phyloP scores from a whole-genome alignment of 1,284 basidiomycete species.

The Papiliotrema fonsecae region DNA sequence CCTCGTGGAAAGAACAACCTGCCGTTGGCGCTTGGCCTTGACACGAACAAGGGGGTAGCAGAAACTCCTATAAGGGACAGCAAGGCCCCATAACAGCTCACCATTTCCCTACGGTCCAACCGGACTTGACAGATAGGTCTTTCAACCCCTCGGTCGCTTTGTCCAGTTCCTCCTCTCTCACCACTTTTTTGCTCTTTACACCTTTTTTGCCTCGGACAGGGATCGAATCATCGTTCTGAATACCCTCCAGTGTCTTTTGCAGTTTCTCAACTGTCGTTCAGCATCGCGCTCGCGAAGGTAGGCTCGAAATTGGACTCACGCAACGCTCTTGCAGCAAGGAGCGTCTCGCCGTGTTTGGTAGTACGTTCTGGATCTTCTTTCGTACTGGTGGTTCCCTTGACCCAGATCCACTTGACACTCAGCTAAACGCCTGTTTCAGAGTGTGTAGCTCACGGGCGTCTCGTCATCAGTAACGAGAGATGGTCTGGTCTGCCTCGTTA shows the following conservation, averaged over 20 bases:
- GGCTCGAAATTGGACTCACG: slow-evolving; percentile 14
- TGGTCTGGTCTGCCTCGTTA: slow-evolving; percentile 15
- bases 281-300: too few species aligned
- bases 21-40: too few species aligned
- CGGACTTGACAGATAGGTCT: slow-evolving; percentile 13
- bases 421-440: too few species aligned
- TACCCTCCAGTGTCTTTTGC: slow-evolving; percentile 11
- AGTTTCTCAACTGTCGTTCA: slow-evolving; percentile 21
- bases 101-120: slow-evolving; percentile 34
- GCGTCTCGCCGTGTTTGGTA: slow-evolving; percentile 3
- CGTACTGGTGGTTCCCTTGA: slow-evolving; percentile 1
- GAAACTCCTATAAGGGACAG: not conserved
- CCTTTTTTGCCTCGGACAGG: slow-evolving; percentile 23
- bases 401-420: slow-evolving; percentile 28
- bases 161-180: slow-evolving; percentile 22
- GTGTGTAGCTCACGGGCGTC: slow-evolving; percentile 13
- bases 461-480: slow-evolving; percentile 16
- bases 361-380: slow-evolving; percentile 16
- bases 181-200: slow-evolving; percentile 24
- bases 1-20: slow-evolving; percentile 26
- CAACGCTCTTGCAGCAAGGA: too few species aligned
- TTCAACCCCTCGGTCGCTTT: slow-evolving; percentile 17
- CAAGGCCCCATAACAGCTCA: slow-evolving; percentile 5
- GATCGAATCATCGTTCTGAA: slow-evolving; percentile 15
- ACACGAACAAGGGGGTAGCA: too few species aligned